phyloP scores from a whole-genome alignment of 2,329 filamentous ascomycete genomes.

The Sarocladium oryzae region DNA sequence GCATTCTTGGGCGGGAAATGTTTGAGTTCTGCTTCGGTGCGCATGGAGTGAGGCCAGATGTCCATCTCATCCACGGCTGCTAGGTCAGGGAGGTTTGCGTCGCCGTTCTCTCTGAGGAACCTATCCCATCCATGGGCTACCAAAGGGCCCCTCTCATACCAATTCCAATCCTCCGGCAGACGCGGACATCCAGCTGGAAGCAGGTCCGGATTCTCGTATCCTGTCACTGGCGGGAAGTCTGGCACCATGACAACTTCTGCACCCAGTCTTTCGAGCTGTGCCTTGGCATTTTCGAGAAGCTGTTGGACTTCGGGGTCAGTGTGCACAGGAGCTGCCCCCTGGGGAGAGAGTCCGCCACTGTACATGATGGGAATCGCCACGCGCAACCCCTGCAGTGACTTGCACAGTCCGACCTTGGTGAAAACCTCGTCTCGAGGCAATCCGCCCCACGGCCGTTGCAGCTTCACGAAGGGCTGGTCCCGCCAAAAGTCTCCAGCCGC shows the following conservation, averaged over 20 bases:
- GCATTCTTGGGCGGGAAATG: slow-evolving; percentile 13
- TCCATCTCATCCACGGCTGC: slow-evolving; percentile 29
- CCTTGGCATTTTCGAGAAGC: slow-evolving; percentile 25
- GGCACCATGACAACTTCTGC: slow-evolving; percentile 33
- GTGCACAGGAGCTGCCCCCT: slow-evolving; percentile 13
- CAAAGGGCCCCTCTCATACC: slow-evolving; percentile 18
- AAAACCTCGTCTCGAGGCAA: slow-evolving; percentile 23
- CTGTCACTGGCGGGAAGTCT: slow-evolving; percentile 38
- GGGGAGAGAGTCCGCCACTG: slow-evolving; percentile 30
- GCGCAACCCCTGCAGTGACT: slow-evolving; percentile 34
- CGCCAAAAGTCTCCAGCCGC: slow-evolving; percentile 47
- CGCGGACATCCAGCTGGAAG: slow-evolving; percentile 27
- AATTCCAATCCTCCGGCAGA: slow-evolving; percentile 38
- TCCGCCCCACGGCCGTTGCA: slow-evolving; percentile 26
- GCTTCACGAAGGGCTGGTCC: slow-evolving; percentile 37
- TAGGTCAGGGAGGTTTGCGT: slow-evolving; percentile 29
- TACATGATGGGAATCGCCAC: slow-evolving; percentile 46
- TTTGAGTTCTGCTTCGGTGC: slow-evolving; percentile 15
- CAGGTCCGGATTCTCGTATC: slow-evolving; percentile 37
- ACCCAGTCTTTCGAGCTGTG: slow-evolving; percentile 31
- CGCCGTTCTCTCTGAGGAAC: slow-evolving; percentile 26
- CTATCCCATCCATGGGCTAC: slow-evolving; percentile 16
- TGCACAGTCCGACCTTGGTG: slow-evolving; percentile 21
- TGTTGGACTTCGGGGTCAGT: slow-evolving; percentile 16
- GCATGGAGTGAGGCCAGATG: slow-evolving; percentile 27